These are phyloP conservation scores for Rubus idaeus DNA, from an alignment of 306 rosid species.

Conservation along the genomic window DNA sequence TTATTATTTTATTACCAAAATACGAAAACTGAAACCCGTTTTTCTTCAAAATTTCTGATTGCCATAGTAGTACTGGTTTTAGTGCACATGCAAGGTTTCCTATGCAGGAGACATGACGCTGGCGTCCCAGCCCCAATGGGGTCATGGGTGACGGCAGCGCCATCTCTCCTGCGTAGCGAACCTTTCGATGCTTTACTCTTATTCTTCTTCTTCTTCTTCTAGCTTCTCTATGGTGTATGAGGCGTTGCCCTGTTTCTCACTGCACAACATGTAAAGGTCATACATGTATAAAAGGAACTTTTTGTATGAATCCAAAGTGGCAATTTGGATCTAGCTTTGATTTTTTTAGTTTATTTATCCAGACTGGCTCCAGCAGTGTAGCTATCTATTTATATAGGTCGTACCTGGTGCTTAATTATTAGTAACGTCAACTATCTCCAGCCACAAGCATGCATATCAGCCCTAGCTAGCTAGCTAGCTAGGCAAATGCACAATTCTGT, in stretches of 20 bases:
- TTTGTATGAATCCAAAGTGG: background rate
- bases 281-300: background rate
- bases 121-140: background rate
- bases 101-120: conserved; percentile 42
- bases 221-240: no score
- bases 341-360: background rate
- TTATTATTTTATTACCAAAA: no score
- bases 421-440: background rate
- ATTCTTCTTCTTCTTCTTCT: background rate
- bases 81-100: conserved; percentile 44
- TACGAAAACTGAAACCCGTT: background rate
- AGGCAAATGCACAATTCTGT: background rate
- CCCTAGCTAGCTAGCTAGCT: background rate
- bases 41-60: background rate
- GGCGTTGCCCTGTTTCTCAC: background rate
- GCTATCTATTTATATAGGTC: no score
- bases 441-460: conserved; percentile 4
- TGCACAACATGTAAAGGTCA: background rate
- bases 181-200: conserved; percentile 35
- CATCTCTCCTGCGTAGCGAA: conserved; percentile 84
- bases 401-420: background rate
- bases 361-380: background rate
- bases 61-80: background rate
- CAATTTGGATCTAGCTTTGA: background rate
- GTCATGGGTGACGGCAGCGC: conserved; percentile 39